Evolutionary conservation across 306 rosid genomes (phyloP).

Genomic region (Purshia tridentata): DNA sequence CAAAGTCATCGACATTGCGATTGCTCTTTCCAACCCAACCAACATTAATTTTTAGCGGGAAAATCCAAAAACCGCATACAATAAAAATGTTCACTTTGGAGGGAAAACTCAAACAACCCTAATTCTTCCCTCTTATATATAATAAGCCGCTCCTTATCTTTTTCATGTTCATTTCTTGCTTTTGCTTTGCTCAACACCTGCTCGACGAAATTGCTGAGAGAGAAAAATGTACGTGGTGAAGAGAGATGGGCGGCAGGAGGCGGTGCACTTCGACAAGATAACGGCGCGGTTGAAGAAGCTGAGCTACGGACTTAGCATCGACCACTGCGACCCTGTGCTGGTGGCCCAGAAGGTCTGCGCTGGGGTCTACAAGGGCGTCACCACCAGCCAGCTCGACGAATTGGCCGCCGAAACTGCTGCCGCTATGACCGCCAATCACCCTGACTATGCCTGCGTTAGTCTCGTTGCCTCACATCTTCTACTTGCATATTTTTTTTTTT

Average conservation of each 20-base stretch:
- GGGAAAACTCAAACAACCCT: slow-evolving; percentile 43
- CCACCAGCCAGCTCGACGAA: slow-evolving; percentile 93
- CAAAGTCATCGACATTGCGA: too few species aligned
- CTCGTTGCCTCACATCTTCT: not conserved
- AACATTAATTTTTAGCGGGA: slow-evolving; percentile 34
- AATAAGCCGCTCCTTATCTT: not conserved
- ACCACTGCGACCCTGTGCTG: slow-evolving; percentile 84
- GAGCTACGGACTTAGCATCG: slow-evolving; percentile 79
- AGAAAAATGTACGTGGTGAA: slow-evolving; percentile 74
- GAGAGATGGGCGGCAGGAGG: slow-evolving; percentile 86
- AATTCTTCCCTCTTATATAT: slow-evolving; percentile 12
- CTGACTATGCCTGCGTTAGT: slow-evolving; percentile 88
- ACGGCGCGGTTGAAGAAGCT: slow-evolving; percentile 90
- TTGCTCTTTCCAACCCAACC: too few species aligned
- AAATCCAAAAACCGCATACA: slow-evolving; percentile 1
- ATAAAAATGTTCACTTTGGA: slow-evolving; percentile 20
- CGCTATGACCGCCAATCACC: slow-evolving; percentile 85
- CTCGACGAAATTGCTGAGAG: slow-evolving; percentile 45
- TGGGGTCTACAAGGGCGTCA: slow-evolving; percentile 91
- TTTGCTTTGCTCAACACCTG: slow-evolving; percentile 33
- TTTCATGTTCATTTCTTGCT: not conserved
- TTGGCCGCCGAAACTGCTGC: slow-evolving; percentile 98
- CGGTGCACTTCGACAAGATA: slow-evolving; percentile 92
- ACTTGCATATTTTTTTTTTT: not conserved
- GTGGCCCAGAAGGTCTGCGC: slow-evolving; percentile 94